Conservation (phyloP, 1,284 basidiomycete species). For the Phellopilus nigrolimitatus region DNA sequence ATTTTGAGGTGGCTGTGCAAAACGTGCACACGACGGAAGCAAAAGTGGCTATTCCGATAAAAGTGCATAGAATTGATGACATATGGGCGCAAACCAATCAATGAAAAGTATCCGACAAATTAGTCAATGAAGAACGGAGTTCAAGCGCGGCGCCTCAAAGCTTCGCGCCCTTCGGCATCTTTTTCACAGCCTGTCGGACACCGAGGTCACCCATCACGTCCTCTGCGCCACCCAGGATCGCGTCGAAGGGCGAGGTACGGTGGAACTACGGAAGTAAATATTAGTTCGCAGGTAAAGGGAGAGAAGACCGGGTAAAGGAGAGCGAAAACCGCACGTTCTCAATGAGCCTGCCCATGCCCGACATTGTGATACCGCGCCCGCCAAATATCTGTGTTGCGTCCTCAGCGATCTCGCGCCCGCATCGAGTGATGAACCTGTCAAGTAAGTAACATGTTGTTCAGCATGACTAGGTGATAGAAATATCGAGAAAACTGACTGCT, state of each 20-base stretch:
- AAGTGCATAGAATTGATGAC: too few species aligned
- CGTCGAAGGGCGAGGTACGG: conserved; percentile 36
- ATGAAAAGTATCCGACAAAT: too few species aligned
- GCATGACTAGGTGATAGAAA: neutral
- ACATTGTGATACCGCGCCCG: conserved; percentile 53
- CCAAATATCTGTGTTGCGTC: conserved; percentile 63
- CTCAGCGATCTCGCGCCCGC: conserved; percentile 69
- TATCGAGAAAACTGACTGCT: conserved; percentile 45
- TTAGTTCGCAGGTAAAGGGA: conserved; percentile 13
- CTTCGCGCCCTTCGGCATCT: conserved; percentile 52
- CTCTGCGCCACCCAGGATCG: conserved; percentile 59
- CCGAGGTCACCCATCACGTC: conserved; percentile 63
- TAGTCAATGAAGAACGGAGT: too few species aligned
- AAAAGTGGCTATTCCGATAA: neutral
- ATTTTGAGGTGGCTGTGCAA: too few species aligned
- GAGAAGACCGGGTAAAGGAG: conserved; percentile 1
- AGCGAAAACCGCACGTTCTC: conserved; percentile 44
- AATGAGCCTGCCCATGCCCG: conserved; percentile 63
- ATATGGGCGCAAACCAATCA: too few species aligned
- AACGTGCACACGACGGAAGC: neutral
- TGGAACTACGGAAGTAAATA: conserved; percentile 31
- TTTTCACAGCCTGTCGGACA: conserved; percentile 63
- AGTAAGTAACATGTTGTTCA: conserved; percentile 7
- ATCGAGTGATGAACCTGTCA: conserved; percentile 57
- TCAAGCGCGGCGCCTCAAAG: conserved; percentile 34